A percentile compares a stretch with the other conserved stretches of the same genome.
These are phyloP conservation scores for Phylloboletellus chloephorus DNA, from an alignment of 1,284 basidiomycete genomes.

Conservation along the genomic window DNA sequence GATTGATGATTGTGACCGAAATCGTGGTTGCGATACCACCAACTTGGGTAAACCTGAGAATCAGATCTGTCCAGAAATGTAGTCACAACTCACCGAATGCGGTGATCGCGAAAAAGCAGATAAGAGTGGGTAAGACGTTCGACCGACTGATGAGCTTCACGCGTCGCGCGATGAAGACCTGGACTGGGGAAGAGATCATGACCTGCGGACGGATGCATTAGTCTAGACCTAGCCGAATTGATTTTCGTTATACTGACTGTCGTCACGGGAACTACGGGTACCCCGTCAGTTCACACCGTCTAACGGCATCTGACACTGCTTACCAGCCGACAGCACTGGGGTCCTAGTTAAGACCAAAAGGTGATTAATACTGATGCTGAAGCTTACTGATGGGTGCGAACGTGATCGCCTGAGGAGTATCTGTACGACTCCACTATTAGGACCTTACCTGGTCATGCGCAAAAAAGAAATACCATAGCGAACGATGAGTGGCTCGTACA, in stretches of 20 bases:
- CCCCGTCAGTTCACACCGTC: slow-evolving; percentile 1
- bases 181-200: slow-evolving; percentile 45
- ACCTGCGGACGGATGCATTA: slow-evolving; percentile 30
- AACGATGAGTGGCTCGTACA: slow-evolving; percentile 42
- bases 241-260: slow-evolving; percentile 14
- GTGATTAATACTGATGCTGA: neutral
- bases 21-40: slow-evolving; percentile 44
- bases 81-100: slow-evolving; percentile 38
- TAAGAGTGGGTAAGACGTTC: slow-evolving; percentile 33
- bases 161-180: slow-evolving; percentile 50
- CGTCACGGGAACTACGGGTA: slow-evolving; percentile 14
- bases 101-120: slow-evolving; percentile 35
- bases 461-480: slow-evolving; percentile 33
- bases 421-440: slow-evolving; percentile 6
- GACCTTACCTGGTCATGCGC: too few species aligned
- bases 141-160: slow-evolving; percentile 42
- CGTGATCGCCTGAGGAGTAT: neutral
- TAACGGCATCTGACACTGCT: slow-evolving; percentile 6
- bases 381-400: slow-evolving; percentile 13
- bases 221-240: neutral
- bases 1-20: slow-evolving; percentile 19
- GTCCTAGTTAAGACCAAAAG: neutral
- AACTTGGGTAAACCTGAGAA: slow-evolving; percentile 22
- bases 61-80: too few species aligned
- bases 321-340: slow-evolving; percentile 34